Evolutionary conservation across 352 stramenopile genomes (phyloP).

Genomic region (Saprolegnia diclina): DNA sequence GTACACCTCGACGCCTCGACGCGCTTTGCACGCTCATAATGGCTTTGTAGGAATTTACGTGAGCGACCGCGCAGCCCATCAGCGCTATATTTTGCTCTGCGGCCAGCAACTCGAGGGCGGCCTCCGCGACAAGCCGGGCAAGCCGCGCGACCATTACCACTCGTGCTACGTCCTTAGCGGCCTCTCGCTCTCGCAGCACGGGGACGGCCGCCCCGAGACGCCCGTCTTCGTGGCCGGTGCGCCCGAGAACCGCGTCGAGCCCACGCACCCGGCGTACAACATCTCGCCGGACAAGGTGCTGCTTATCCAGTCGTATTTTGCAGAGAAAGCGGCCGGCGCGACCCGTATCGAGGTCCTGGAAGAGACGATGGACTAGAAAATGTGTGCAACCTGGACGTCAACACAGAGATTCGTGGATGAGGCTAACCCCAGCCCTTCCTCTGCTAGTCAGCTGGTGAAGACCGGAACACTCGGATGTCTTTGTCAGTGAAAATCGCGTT

Average conservation of each 20-base stretch:
- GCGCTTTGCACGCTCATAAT: not conserved
- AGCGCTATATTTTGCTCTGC: constrained; percentile 93
- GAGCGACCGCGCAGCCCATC: constrained; percentile 65
- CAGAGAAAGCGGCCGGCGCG: constrained; percentile 13
- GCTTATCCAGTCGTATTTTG: constrained; percentile 63
- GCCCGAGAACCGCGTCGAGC: constrained; percentile 61
- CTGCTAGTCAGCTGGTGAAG: too few species aligned
- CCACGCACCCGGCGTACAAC: constrained; percentile 91
- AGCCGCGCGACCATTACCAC: constrained; percentile 97
- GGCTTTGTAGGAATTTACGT: constrained; percentile 41
- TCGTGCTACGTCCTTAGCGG: constrained; percentile 98
- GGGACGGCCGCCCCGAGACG: constrained; percentile 30
- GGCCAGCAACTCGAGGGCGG: constrained; percentile 92
- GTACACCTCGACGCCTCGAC: constrained; percentile 1
- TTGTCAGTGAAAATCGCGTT: too few species aligned
- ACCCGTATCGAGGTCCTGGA: not conserved
- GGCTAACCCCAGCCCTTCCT: too few species aligned
- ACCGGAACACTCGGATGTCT: too few species aligned
- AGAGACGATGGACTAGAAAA: constrained; percentile 2
- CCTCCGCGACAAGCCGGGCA: constrained; percentile 92
- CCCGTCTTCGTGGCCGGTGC: constrained; percentile 50
- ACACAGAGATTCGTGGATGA: not conserved
- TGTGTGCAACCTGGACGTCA: too few species aligned
- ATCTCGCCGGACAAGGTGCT: constrained; percentile 83
- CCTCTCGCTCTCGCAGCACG: constrained; percentile 91